These are phyloP conservation scores for Nepenthes alata DNA, from an alignment of 179 eudicot species.

Conservation along the genomic window DNA sequence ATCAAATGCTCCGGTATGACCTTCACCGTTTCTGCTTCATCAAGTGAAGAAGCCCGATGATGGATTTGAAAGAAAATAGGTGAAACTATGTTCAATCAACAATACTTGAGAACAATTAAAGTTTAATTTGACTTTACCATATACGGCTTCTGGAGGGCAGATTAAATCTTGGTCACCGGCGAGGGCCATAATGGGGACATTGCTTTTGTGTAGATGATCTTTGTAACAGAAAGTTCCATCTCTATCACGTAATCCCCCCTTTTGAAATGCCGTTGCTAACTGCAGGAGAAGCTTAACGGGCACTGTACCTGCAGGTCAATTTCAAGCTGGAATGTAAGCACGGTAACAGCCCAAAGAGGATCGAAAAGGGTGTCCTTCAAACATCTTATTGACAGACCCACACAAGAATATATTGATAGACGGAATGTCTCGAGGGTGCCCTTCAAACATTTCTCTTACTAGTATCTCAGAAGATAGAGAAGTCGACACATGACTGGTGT, in stretches of 20 bases:
- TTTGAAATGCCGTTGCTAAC: constrained; percentile 49
- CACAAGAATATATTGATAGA: too few species aligned
- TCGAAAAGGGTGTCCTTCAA: too few species aligned
- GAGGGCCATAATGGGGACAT: constrained; percentile 57
- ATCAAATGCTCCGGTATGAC: constrained; percentile 44
- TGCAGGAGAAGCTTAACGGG: constrained; percentile 58
- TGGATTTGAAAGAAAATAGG: background rate
- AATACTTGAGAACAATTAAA: too few species aligned
- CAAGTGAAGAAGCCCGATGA: background rate
- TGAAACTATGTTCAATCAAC: background rate
- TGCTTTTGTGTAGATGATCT: constrained; percentile 55
- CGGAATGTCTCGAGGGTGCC: too few species aligned
- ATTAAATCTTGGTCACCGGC: constrained; percentile 70
- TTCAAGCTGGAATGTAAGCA: background rate
- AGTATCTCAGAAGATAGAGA: too few species aligned
- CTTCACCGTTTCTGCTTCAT: constrained; percentile 62
- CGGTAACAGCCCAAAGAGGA: too few species aligned
- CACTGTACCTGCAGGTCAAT: constrained; percentile 31
- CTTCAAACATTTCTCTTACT: too few species aligned
- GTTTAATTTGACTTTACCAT: constrained; percentile 27
- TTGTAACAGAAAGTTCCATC: constrained; percentile 55
- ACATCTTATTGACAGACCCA: too few species aligned
- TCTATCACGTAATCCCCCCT: constrained; percentile 59
- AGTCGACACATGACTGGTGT: too few species aligned
- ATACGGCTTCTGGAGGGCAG: constrained; percentile 76